Base-by-base conservation (phyloP, 768 basidiomycete genomes). In the Cystofilobasidium macerans region DNA sequence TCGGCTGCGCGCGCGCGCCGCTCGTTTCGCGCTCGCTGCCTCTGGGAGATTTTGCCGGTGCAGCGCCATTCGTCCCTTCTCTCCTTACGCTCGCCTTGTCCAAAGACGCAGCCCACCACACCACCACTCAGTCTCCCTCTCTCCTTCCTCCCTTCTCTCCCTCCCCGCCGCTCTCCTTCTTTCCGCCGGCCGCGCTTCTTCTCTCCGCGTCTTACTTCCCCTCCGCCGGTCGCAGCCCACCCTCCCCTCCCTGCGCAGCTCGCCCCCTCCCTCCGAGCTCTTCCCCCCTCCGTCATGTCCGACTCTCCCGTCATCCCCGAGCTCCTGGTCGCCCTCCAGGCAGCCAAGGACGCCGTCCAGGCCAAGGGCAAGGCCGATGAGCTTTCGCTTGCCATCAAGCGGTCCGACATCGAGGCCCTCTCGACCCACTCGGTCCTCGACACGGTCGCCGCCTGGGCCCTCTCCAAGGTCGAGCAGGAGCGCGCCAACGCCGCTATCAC, bases 381-480 rank as follows among this genome's bases (percentile, higher is more conserved):
- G 61, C 67, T 68, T 36, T 62, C 67, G n/a, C 67, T 68, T 43
- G 67, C 67, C 61, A 56, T 68, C 61, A 68, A 68, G 67, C 53
- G 61, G 40, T 62, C 61, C 43, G 30, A 33, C 54, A 62, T 62
- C 45, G 45, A 40, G 13, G 54, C 67, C 24, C 67, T 68, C 24
- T 38, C 61, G 51, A 57, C 67, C n/a, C 51, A 62, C 61, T 69
- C 61, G 47, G 74, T 93, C 59, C 75, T 91, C 56, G 78, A 81
- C 59, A 82, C 83, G 40, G 78, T 92, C 57, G 84, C 86, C 64
- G 69, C 73, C 20, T 77, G 76, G 76, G 26, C 71, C 16, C 66
- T 61, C 28, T 73, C 72, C 47, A 73, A 74, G 58, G 71, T 69
- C 1, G 70, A 64, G 11, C 71, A 74, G 59, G 75, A 76, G 67